Percentiles rank a stretch among this genome's conserved stretches.
These are phyloP conservation scores for Elaeagnus macrophylla DNA, from an alignment of 306 rosid species.

Conservation along the genomic window DNA sequence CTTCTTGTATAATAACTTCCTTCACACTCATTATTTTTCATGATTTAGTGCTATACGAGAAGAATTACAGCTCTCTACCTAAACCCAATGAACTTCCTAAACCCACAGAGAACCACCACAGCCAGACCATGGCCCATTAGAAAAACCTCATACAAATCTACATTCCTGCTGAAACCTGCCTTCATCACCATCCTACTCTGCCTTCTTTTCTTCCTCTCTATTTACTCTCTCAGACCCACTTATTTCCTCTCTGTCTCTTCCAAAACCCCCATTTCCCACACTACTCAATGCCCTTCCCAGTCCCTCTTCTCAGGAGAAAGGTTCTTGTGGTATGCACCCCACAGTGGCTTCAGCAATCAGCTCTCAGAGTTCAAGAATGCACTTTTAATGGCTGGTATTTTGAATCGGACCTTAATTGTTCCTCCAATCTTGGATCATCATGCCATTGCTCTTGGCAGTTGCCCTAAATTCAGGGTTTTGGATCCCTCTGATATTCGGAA, in stretches of 20 bases:
- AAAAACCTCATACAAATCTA: slow-evolving; percentile 28
- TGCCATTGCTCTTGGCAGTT: slow-evolving; percentile 76
- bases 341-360: slow-evolving; percentile 90
- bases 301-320: slow-evolving; percentile 28
- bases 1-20: too few relatives aligned
- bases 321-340: slow-evolving; percentile 78
- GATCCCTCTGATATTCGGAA: slow-evolving; percentile 43
- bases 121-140: slow-evolving; percentile 27
- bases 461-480: slow-evolving; percentile 71
- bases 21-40: too few relatives aligned
- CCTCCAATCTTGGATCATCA: slow-evolving; percentile 86
- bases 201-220: slow-evolving; percentile 29
- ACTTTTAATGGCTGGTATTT: slow-evolving; percentile 48
- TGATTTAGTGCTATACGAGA: too few relatives aligned
- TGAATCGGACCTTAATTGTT: slow-evolving; percentile 71
- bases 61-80: too few relatives aligned
- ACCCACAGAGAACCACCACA: slow-evolving; percentile 20
- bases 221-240: slow-evolving; percentile 23
- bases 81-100: not conserved
- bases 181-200: slow-evolving; percentile 20
- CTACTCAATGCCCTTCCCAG: slow-evolving; percentile 35
- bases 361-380: slow-evolving; percentile 72
- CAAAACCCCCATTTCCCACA: slow-evolving; percentile 5
- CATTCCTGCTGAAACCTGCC: slow-evolving; percentile 26
- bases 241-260: slow-evolving; percentile 16